phyloP scores from a whole-genome alignment of 345 rosid genomes.

The Clarkia xantiana region DNA sequence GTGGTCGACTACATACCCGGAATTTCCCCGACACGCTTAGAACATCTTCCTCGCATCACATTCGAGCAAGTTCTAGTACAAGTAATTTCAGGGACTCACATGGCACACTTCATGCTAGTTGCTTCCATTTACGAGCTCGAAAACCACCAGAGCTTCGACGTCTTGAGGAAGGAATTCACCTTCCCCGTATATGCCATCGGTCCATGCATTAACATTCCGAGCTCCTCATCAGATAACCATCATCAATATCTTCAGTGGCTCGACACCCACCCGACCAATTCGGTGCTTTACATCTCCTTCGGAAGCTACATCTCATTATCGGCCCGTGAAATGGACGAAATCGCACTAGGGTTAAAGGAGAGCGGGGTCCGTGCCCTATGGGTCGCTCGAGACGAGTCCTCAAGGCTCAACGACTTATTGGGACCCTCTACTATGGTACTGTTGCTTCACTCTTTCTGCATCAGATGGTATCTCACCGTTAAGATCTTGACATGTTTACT shows the following conservation, averaged over 20 bases:
- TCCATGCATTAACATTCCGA: slow-evolving; percentile 16
- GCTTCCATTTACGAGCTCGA: slow-evolving; percentile 6
- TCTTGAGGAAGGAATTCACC: slow-evolving; percentile 4
- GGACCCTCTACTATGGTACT: too few species aligned
- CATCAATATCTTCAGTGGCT: slow-evolving; percentile 16
- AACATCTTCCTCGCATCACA: background rate
- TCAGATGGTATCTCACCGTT: too few species aligned
- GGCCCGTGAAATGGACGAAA: slow-evolving; percentile 21
- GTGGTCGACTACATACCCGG: background rate
- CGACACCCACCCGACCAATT: slow-evolving; percentile 19
- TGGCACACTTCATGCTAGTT: slow-evolving; percentile 2
- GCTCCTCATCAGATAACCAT: background rate
- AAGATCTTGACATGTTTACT: too few species aligned
- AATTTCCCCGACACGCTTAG: background rate
- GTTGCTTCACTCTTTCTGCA: too few species aligned
- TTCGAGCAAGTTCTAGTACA: too few species aligned
- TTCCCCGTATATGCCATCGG: slow-evolving; percentile 23
- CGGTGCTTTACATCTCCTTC: slow-evolving; percentile 26
- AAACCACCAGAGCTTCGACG: background rate
- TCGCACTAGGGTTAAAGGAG: slow-evolving; percentile 13
- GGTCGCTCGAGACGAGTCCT: slow-evolving; percentile 18
- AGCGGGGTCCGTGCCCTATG: slow-evolving; percentile 25
- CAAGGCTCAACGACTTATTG: background rate
- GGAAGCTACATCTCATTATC: slow-evolving; percentile 31
- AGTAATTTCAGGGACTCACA: background rate